phyloP scores from a whole-genome alignment of 1,139 yeast genomes.

The Geotrichum klebahnii region DNA sequence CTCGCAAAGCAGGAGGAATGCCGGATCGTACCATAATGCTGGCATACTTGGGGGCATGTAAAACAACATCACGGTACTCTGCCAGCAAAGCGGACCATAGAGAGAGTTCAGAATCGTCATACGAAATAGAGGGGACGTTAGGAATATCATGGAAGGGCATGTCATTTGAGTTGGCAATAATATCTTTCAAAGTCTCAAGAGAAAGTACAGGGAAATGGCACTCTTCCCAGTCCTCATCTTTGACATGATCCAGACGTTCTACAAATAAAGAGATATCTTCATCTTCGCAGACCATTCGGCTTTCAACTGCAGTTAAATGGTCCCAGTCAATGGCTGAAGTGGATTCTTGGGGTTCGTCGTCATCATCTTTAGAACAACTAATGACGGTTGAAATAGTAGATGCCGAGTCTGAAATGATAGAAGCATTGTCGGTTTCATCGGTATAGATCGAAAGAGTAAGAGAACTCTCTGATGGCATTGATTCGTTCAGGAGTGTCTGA shows the following conservation, averaged over 20 bases:
- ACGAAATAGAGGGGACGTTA: constrained; percentile 25
- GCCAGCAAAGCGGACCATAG: constrained; percentile 40
- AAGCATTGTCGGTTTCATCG: constrained; percentile 18
- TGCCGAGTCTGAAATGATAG: constrained; percentile 13
- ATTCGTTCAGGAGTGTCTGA: too few species aligned
- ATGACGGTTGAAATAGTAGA: constrained; percentile 8
- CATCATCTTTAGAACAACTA: background rate
- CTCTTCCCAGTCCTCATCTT: constrained; percentile 21
- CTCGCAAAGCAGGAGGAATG: constrained; percentile 42
- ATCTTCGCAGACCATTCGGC: constrained; percentile 16
- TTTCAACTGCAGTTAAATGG: constrained; percentile 15
- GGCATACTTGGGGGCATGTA: constrained; percentile 36
- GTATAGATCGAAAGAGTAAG: constrained; percentile 10
- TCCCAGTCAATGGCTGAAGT: constrained; percentile 19
- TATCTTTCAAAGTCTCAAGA: constrained; percentile 7
- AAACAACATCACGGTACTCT: constrained; percentile 37
- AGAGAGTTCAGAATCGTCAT: constrained; percentile 33
- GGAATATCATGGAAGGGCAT: constrained; percentile 32
- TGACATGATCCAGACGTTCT: constrained; percentile 15
- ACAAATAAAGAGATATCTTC: constrained; percentile 17
- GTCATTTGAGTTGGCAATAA: constrained; percentile 13
- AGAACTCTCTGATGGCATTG: too few species aligned
- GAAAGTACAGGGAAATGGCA: constrained; percentile 11
- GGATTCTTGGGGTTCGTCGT: background rate
- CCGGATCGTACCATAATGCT: constrained; percentile 38